phyloP scores from a whole-genome alignment of 257 asterid genomes.

The Solanum lycopersicoides region DNA sequence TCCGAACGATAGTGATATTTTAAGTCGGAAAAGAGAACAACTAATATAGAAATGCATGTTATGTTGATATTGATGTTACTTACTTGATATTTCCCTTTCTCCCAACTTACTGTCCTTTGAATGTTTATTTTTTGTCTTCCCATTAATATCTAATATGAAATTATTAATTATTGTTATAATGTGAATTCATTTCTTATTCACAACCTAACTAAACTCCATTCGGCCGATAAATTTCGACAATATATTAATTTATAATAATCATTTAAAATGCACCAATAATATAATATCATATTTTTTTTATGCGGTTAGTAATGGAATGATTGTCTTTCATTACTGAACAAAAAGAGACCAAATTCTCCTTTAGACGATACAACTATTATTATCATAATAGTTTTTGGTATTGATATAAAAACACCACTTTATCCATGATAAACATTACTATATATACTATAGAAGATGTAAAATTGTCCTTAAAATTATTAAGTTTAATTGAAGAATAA shows the following conservation, averaged over 20 bases:
- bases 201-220: accelerated
- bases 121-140: neutral
- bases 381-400: no score
- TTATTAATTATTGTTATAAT: neutral
- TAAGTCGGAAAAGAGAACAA: no score
- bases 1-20: neutral
- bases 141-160: neutral
- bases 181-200: neutral
- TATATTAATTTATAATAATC: no score
- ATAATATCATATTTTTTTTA: no score
- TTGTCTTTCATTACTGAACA: no score
- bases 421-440: neutral
- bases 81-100: neutral
- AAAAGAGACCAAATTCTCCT: no score
- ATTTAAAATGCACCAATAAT: no score
- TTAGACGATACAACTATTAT: no score
- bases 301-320: no score
- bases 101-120: neutral
- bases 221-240: no score
- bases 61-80: neutral
- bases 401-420: neutral
- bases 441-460: neutral
- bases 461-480: neutral
- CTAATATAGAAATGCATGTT: no score
- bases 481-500: neutral